phyloP scores from a whole-genome alignment of 139 green algal species.

The Closterium sp. region DNA sequence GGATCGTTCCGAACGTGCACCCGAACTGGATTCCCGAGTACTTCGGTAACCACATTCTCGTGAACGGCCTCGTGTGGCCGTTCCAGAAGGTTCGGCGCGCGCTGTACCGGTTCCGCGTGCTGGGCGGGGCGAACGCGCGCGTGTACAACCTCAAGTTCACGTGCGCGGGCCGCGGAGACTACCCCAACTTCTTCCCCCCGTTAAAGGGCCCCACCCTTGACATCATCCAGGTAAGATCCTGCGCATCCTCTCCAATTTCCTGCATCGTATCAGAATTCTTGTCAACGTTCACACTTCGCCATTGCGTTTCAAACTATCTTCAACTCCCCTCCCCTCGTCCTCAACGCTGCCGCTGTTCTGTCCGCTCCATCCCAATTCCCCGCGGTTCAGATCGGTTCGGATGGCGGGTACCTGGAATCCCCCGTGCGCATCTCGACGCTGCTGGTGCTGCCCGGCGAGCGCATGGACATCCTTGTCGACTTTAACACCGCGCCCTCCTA shows the following conservation, averaged over 20 bases:
- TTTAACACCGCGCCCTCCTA: neutral
- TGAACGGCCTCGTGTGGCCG: conserved; percentile 36
- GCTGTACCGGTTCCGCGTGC: conserved; percentile 35
- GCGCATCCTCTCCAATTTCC: no score
- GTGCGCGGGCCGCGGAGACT: neutral
- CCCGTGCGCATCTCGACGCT: conserved; percentile 12
- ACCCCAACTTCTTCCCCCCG: neutral
- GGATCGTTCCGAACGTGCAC: conserved; percentile 12
- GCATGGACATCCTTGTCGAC: conserved; percentile 22
- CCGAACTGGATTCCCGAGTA: conserved; percentile 39
- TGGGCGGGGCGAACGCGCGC: conserved; percentile 27
- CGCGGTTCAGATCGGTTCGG: conserved; percentile 25
- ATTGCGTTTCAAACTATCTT: no score
- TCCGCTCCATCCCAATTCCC: no score
- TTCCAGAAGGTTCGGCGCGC: conserved; percentile 19
- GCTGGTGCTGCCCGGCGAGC: conserved; percentile 13
- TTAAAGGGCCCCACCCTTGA: neutral
- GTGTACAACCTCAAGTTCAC: conserved; percentile 19
- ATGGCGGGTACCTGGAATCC: conserved; percentile 18
- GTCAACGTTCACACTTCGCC: no score
- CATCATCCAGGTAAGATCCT: neutral
- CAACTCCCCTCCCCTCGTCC: neutral
- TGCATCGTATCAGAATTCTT: no score
- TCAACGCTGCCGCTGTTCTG: neutral
- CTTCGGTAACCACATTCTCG: conserved; percentile 30